A percentile compares a stretch with the other conserved stretches of the same genome.
Evolutionary conservation across 2,329 filamentous ascomycete genomes (phyloP).

Genomic region (Colletotrichum simmondsii): DNA sequence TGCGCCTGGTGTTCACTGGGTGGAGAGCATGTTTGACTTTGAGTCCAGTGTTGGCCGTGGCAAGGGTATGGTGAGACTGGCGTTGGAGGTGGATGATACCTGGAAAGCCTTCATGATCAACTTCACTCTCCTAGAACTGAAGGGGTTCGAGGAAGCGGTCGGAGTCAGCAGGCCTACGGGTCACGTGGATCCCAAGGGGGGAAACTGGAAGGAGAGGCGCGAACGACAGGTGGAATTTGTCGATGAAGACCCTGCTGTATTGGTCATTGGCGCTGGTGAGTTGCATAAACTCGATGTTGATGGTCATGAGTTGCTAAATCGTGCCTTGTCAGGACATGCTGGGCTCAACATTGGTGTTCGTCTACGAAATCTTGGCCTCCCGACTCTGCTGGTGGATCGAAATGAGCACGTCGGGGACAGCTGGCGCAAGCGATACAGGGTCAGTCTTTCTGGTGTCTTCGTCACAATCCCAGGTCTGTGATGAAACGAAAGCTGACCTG

Average conservation of each 20-base stretch:
- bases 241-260: conserved; percentile 64
- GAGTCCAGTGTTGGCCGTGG: conserved; percentile 34
- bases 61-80: conserved; percentile 33
- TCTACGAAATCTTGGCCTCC: conserved; percentile 67
- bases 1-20: conserved; percentile 27
- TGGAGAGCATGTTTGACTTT: conserved; percentile 36
- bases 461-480: neutral
- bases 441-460: neutral
- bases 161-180: conserved; percentile 63
- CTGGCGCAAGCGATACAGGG: conserved; percentile 69
- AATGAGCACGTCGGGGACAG: conserved; percentile 70
- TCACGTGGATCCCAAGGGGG: conserved; percentile 62
- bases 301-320: neutral
- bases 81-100: conserved; percentile 14
- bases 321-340: conserved; percentile 59
- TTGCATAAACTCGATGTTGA: conserved; percentile 20
- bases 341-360: conserved; percentile 68
- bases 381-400: conserved; percentile 67
- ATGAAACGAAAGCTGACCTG: neutral
- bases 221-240: conserved; percentile 57
- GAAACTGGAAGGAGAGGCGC: conserved; percentile 71
- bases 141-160: conserved; percentile 61
- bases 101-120: conserved; percentile 76
- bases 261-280: conserved; percentile 66
- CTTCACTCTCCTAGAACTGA: conserved; percentile 66